Base-by-base conservation (phyloP, 208 protist species). In the Trypanosoma conorhini region DNA sequence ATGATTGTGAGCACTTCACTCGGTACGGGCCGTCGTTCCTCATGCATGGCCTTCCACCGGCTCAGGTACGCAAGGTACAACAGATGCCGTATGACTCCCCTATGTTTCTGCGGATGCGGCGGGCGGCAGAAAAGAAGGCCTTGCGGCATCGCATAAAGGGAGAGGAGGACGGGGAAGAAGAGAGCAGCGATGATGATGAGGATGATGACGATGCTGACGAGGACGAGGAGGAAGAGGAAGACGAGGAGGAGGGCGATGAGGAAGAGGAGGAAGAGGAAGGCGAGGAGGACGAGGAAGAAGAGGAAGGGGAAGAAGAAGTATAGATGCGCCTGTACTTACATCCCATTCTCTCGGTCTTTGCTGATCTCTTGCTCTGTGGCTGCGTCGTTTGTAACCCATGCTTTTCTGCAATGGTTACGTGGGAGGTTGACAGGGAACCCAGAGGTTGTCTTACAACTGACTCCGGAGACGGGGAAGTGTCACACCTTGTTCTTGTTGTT, bases 1-100 rank as follows among this genome's bases (percentile, higher is more conserved):
- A 81, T 44, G 66, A 71, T 60, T 76, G 79, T 65, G 59, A 75
- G 50, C 79, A 78, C 73, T 88, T 88, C 33, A 79, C 82, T 5
- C 72, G 73, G 21, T 88, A 82, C 48, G 82, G 79, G 17, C 72
- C 75, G 15, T 88, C 76, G 15, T 88, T 88, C 76, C 69, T 88
- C n/a, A 82, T 84, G 82, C 79, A 84, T 57, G 76, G 71, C 21
- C 57, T 82, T 13, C 82, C 82, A 4, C 60, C 73, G 7, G 69
- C 82, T 15, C 26, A 62, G 0, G 17, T 74, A 17, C 24, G 26
- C 3, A 60, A 70, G 51, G 61, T 87, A 24, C 44, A 50, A 22
- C 4, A 64, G 2, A 9, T 77, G 5, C 72, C 72, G 19, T 50
- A 28, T 10, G 72, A 67, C 21, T 77, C 72, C 13, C 50, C 50